A percentile compares a stretch with the other conserved stretches of the same genome.
phyloP scores from a whole-genome alignment of 2,329 filamentous ascomycete species.

The Colletotrichum sublineola region DNA sequence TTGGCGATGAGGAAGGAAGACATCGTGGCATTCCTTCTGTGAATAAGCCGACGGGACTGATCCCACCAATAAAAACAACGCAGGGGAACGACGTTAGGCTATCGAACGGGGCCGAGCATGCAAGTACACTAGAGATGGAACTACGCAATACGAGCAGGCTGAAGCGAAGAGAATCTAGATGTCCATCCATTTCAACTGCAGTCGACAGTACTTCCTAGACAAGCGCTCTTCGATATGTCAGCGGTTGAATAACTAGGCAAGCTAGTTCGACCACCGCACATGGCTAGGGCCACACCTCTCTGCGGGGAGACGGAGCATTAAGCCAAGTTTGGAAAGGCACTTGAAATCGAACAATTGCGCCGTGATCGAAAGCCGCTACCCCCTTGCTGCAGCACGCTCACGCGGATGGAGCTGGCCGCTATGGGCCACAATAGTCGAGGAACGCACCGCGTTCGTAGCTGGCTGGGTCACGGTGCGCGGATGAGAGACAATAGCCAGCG shows the following conservation, averaged over 20 bases:
- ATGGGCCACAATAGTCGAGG: slow-evolving; percentile 18
- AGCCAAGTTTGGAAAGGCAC: slow-evolving; percentile 22
- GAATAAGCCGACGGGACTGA: not conserved
- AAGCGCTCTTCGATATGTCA: slow-evolving; percentile 36
- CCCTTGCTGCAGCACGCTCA: slow-evolving; percentile 36
- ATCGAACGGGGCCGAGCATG: slow-evolving; percentile 15
- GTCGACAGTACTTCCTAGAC: slow-evolving; percentile 18
- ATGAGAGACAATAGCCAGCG: slow-evolving; percentile 28
- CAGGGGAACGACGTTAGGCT: slow-evolving; percentile 7
- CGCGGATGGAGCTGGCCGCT: slow-evolving; percentile 37
- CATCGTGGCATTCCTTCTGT: not conserved
- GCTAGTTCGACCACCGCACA: slow-evolving; percentile 13
- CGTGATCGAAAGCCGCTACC: slow-evolving; percentile 40
- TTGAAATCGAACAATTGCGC: slow-evolving; percentile 43
- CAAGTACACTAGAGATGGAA: slow-evolving; percentile 1
- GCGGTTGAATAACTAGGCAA: slow-evolving; percentile 25
- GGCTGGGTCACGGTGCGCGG: slow-evolving; percentile 15
- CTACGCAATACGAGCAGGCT: slow-evolving; percentile 6
- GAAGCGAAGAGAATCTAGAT: slow-evolving; percentile 35
- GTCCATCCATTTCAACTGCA: slow-evolving; percentile 24
- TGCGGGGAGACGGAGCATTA: slow-evolving; percentile 40
- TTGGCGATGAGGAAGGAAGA: not conserved
- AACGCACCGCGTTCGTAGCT: slow-evolving; percentile 15
- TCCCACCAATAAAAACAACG: not conserved
- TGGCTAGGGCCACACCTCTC: slow-evolving; percentile 37